Evolutionary conservation across 495 filamentous ascomycete species (phyloP).

Genomic region (Penicillium dipodomyicola): DNA sequence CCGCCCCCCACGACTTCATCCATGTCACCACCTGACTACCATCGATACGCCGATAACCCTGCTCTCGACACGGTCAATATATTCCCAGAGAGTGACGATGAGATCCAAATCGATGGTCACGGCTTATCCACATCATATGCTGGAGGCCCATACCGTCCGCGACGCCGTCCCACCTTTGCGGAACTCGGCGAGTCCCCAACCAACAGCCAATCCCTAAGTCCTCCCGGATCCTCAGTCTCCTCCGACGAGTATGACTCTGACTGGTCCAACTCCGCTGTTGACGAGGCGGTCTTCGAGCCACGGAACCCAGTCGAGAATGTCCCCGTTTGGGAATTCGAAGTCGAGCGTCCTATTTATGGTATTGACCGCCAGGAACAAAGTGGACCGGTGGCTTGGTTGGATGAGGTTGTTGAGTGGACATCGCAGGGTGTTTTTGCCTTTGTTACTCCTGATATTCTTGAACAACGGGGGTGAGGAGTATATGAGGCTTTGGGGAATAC

Average conservation of each 20-base stretch:
- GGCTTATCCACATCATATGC: neutral
- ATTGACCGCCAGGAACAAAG: neutral
- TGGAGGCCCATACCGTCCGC: neutral
- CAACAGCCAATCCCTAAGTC: neutral
- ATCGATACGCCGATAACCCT: neutral
- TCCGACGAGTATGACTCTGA: neutral
- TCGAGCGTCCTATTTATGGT: neutral
- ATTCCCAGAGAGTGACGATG: neutral
- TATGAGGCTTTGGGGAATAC: neutral
- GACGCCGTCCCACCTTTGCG: neutral
- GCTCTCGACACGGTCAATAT: neutral
- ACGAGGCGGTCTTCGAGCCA: neutral
- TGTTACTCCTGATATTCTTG: neutral
- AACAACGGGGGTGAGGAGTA: neutral
- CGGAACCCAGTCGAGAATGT: neutral
- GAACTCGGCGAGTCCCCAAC: neutral
- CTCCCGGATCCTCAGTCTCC: neutral
- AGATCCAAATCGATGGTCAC: neutral
- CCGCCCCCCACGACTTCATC: neutral
- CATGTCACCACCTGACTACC: neutral
- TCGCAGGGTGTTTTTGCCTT: neutral
- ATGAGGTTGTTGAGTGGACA: conserved; percentile 11
- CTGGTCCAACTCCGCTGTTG: neutral
- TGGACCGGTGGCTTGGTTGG: conserved; percentile 4
- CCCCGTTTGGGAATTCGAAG: conserved; percentile 7